Evolutionary conservation across 2,329 filamentous ascomycete genomes (phyloP).

Genomic region (Neurospora crassa): DNA sequence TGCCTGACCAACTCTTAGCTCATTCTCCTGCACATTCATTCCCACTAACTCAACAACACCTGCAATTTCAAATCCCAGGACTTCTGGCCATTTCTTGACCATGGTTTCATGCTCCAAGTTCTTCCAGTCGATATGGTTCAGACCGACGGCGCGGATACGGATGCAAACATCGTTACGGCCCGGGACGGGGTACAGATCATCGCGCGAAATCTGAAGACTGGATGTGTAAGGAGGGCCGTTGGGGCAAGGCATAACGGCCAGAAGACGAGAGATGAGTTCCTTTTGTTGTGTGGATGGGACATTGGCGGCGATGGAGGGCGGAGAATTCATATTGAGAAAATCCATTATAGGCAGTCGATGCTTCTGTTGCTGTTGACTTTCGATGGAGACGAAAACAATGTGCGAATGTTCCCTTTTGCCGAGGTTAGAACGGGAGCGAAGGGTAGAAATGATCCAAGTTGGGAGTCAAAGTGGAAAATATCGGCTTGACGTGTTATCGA

Average conservation of each 20-base stretch:
- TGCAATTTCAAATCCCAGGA: conserved; percentile 26
- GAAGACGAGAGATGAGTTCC: neutral
- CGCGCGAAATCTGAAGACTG: neutral
- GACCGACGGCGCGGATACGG: conserved; percentile 22
- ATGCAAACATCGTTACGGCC: conserved; percentile 22
- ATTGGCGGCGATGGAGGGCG: neutral
- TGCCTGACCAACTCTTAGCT: conserved; percentile 22
- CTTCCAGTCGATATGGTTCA: conserved; percentile 27
- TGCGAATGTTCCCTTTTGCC: neutral
- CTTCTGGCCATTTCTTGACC: conserved; percentile 22
- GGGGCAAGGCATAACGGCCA: neutral
- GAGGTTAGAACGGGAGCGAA: neutral
- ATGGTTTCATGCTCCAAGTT: conserved; percentile 21
- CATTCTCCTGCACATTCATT: conserved; percentile 16
- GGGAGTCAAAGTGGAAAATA: neutral
- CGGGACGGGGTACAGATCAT: conserved; percentile 13
- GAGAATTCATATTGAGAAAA: neutral
- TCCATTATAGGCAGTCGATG: neutral
- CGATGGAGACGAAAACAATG: neutral
- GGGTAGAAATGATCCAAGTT: neutral
- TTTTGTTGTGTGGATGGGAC: neutral
- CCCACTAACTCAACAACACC: conserved; percentile 26
- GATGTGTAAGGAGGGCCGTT: neutral
- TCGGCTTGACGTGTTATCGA: neutral
- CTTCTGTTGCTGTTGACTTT: neutral